phyloP scores from a whole-genome alignment of 345 rosid species.

The Gossypium thurberi region DNA sequence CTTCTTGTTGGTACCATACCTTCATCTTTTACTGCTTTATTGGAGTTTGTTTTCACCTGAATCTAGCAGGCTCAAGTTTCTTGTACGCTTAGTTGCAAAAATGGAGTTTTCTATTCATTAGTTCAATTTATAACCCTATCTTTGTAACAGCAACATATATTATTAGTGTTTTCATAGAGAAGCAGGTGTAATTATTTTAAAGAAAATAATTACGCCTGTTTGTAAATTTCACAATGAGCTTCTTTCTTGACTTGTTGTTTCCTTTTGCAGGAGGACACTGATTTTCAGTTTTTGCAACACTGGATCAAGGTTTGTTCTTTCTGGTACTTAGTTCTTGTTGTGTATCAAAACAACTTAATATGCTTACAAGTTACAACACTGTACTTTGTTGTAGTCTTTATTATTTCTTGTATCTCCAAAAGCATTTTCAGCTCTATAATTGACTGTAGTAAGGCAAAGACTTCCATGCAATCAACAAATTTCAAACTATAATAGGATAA shows the following conservation, averaged over 20 bases:
- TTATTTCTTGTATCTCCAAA: neutral
- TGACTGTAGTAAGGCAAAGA: too few species aligned
- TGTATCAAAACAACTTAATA: neutral
- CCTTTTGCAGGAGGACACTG: constrained; percentile 4
- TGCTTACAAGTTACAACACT: neutral
- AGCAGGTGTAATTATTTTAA: too few species aligned
- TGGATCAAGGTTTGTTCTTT: neutral
- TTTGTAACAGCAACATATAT: neutral
- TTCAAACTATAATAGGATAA: too few species aligned
- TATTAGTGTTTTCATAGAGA: too few species aligned
- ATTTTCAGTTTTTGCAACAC: neutral
- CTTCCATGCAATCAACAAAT: too few species aligned
- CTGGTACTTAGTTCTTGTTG: neutral
- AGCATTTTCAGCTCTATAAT: neutral
- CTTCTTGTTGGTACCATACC: neutral
- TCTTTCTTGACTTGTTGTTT: neutral
- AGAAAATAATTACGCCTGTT: neutral
- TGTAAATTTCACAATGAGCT: neutral
- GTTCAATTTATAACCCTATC: constrained; percentile 4
- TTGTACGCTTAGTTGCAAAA: neutral
- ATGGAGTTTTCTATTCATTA: neutral
- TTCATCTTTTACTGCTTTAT: neutral
- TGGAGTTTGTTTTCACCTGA: constrained; percentile 22
- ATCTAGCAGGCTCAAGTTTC: constrained; percentile 15
- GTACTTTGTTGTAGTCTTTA: neutral